Evolutionary conservation across 1,284 basidiomycete species (phyloP).

Genomic region (Ceratobasidium sp.): DNA sequence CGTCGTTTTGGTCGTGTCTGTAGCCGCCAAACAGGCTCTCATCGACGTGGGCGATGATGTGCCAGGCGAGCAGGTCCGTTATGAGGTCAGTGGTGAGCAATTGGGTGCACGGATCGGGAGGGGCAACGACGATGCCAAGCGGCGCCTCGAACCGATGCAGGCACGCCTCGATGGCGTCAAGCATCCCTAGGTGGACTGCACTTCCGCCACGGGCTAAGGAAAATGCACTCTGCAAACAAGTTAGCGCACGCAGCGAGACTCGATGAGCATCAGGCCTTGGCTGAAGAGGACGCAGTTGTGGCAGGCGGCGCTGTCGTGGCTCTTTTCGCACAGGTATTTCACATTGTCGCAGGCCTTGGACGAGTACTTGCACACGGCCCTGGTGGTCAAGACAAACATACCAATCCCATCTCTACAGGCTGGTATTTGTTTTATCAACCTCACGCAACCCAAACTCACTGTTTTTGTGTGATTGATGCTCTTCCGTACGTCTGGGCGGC

Average conservation of each 20-base stretch:
- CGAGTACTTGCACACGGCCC: constrained; percentile 32
- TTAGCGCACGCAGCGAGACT: constrained; percentile 39
- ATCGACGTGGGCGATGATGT: constrained; percentile 80
- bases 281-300: constrained; percentile 77
- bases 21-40: constrained; percentile 76
- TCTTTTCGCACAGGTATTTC: constrained; percentile 78
- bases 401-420: too few species aligned
- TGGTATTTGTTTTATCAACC: too few species aligned
- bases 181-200: constrained; percentile 83
- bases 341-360: constrained; percentile 75
- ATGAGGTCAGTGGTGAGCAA: constrained; percentile 68
- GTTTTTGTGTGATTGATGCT: too few species aligned
- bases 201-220: constrained; percentile 62
- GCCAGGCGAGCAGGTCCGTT: constrained; percentile 75
- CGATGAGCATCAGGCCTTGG: constrained; percentile 62
- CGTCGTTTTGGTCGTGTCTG: constrained; percentile 44
- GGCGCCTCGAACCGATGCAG: constrained; percentile 88
- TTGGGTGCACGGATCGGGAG: constrained; percentile 71
- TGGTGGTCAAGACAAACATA: constrained; percentile 54
- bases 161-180: constrained; percentile 88
- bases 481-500: too few species aligned
- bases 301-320: constrained; percentile 65
- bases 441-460: too few species aligned
- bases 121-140: constrained; percentile 73
- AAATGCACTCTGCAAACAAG: constrained; percentile 71